Evolutionary conservation across 129 eudicot species (phyloP).

Genomic region (Helianthus tuberosus): DNA sequence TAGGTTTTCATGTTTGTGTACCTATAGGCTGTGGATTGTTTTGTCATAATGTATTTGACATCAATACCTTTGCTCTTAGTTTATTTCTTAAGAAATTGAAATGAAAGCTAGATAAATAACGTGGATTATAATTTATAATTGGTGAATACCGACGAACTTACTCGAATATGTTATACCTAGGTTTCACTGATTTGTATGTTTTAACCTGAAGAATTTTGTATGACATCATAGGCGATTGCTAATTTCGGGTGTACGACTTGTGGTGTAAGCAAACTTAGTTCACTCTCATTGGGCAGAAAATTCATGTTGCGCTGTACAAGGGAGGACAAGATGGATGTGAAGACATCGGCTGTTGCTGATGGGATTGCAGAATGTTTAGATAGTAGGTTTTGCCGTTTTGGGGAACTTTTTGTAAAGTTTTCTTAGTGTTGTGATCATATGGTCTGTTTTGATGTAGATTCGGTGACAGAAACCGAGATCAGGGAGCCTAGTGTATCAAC

Average conservation of each 20-base stretch:
- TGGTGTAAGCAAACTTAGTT: constrained; percentile 14
- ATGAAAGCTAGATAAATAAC: neutral
- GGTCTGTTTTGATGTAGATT: constrained; percentile 31
- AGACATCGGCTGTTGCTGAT: constrained; percentile 49
- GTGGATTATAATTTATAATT: too few species aligned
- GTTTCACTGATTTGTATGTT: neutral
- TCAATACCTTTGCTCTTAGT: constrained; percentile 5
- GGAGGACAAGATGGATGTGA: constrained; percentile 70
- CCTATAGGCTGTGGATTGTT: neutral
- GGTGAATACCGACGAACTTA: too few species aligned
- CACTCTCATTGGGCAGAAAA: constrained; percentile 27
- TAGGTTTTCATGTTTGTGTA: neutral
- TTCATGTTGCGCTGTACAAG: constrained; percentile 54
- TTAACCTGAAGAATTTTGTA: constrained; percentile 33
- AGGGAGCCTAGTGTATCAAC: constrained; percentile 85
- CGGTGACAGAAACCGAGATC: constrained; percentile 37
- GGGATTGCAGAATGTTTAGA: constrained; percentile 43
- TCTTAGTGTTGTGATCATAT: constrained; percentile 22
- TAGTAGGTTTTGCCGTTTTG: constrained; percentile 40
- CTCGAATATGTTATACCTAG: neutral
- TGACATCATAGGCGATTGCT: constrained; percentile 33
- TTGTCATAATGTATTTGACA: neutral
- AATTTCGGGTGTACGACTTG: constrained; percentile 35
- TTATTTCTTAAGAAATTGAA: neutral
- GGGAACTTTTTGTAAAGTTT: neutral